Conservation (phyloP, 441 rosid genomes). For the Bruguiera hainesii region DNA sequence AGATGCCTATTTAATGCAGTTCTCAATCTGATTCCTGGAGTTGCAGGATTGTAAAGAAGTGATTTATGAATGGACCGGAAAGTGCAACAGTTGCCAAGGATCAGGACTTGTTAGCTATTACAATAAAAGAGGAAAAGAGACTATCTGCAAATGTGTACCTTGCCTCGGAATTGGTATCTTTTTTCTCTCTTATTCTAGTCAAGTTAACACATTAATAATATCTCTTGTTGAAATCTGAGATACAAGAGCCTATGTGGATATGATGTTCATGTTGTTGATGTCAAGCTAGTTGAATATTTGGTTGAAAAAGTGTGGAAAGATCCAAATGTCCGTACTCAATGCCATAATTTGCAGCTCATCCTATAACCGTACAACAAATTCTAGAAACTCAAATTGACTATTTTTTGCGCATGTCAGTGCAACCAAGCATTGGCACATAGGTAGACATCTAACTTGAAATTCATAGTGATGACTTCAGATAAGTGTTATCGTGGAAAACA, state of each 20-base stretch:
- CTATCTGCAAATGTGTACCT: conserved; percentile 79
- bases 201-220: neutral
- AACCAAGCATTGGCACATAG: no score
- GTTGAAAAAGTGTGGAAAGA: no score
- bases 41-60: conserved; percentile 79
- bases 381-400: no score
- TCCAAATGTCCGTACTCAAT: no score
- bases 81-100: conserved; percentile 93
- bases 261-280: neutral
- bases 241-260: neutral
- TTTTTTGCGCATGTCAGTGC: no score
- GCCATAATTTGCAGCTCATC: no score
- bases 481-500: no score
- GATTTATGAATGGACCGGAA: conserved; percentile 96
- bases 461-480: no score
- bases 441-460: no score
- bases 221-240: neutral
- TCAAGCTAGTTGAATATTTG: neutral
- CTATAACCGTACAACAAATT: no score
- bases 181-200: conserved; percentile 10
- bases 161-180: conserved; percentile 80
- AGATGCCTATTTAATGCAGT: conserved; percentile 5
- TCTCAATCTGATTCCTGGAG: conserved; percentile 16
- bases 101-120: conserved; percentile 79
- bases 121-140: conserved; percentile 83